Percentiles rank a stretch among this genome's conserved stretches.
These are phyloP conservation scores for Geosmithia morbida DNA, from an alignment of 2,329 filamentous ascomycete species.

Conservation along the genomic window DNA sequence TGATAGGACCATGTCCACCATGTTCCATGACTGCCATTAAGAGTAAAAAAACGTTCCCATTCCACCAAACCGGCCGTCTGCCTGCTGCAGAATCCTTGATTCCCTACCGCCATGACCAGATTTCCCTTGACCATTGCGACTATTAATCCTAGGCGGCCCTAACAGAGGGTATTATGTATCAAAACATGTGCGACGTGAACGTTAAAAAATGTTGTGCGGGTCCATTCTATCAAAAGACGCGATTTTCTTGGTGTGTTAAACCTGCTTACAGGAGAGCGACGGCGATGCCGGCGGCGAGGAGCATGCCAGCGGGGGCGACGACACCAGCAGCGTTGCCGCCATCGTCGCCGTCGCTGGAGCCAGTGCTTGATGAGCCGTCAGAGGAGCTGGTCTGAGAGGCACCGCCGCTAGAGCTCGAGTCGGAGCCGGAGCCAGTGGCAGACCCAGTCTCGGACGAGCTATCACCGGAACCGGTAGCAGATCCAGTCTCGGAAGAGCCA, in stretches of 20 bases:
- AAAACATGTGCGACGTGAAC: conserved; percentile 15
- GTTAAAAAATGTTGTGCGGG: conserved; percentile 7
- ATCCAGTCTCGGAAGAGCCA: background rate
- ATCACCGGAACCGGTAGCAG: background rate
- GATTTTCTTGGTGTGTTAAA: background rate
- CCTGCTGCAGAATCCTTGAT: background rate
- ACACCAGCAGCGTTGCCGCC: conserved; percentile 6
- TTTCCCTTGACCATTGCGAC: background rate
- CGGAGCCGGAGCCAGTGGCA: conserved; percentile 2
- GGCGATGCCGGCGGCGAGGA: conserved; percentile 34
- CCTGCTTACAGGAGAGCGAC: conserved; percentile 28
- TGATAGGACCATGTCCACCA: conserved; percentile 1
- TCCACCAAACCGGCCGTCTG: background rate
- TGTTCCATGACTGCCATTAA: conserved; percentile 17
- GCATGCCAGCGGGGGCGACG: conserved; percentile 26
- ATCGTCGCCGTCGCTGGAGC: background rate
- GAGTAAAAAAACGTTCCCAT: conserved; percentile 12
- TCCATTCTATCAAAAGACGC: background rate
- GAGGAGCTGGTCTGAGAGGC: conserved; percentile 5
- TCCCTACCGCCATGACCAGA: background rate
- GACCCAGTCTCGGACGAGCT: conserved; percentile 2
- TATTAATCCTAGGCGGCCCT: background rate
- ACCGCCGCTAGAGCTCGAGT: background rate
- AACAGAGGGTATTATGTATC: conserved; percentile 22
- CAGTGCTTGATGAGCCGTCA: background rate